Evolutionary conservation across 2,329 filamentous ascomycete species (phyloP).

Genomic region (Alternaria consortialis): DNA sequence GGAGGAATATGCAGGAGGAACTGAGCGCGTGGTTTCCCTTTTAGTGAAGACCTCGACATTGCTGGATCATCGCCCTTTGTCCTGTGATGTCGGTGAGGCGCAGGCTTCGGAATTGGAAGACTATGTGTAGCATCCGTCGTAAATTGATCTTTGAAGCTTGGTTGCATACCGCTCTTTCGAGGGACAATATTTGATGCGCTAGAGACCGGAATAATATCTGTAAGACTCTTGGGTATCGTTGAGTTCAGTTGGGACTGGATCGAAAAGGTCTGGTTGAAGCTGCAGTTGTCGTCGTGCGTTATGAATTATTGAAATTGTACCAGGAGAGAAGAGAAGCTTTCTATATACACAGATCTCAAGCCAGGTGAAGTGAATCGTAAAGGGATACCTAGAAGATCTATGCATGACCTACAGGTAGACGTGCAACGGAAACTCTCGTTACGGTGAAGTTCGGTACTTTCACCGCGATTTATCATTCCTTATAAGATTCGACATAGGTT

Average conservation of each 20-base stretch:
- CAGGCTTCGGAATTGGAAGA: not conserved
- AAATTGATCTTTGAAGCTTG: not conserved
- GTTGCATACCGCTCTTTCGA: not conserved
- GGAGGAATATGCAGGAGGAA: constrained; percentile 14
- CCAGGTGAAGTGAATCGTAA: not conserved
- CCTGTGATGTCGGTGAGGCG: not conserved
- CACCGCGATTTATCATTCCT: not conserved
- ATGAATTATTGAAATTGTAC: not conserved
- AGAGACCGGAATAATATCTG: not conserved
- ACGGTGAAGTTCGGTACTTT: not conserved
- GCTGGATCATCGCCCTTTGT: not conserved
- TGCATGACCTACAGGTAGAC: not conserved
- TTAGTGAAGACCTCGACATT: not conserved
- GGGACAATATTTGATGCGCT: not conserved
- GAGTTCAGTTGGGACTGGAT: not conserved
- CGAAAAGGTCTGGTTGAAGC: not conserved
- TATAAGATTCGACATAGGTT: not conserved
- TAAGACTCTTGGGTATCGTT: not conserved
- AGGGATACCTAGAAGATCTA: not conserved
- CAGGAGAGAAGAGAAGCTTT: not conserved
- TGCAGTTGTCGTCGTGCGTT: not conserved
- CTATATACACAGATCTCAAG: not conserved
- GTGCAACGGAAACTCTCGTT: not conserved
- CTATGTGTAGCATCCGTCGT: not conserved
- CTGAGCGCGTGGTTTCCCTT: not conserved